These are phyloP conservation scores for Sugiyamaella marilandica DNA, from an alignment of 805 yeast species.

Conservation along the genomic window DNA sequence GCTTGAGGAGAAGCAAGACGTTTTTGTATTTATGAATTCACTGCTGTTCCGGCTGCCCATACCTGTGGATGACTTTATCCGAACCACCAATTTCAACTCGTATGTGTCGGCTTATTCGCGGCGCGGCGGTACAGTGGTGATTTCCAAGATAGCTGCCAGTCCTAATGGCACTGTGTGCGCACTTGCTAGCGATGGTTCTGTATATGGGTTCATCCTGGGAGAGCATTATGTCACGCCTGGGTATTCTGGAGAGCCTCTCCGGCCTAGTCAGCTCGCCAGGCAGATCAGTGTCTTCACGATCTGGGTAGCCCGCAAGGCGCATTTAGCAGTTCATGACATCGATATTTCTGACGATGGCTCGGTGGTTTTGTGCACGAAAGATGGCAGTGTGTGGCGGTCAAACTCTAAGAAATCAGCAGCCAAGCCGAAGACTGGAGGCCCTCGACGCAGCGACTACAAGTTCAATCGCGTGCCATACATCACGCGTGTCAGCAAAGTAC, in stretches of 20 bases:
- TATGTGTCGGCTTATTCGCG: conserved; percentile 17
- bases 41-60: conserved; percentile 48
- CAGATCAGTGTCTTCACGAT: conserved; percentile 15
- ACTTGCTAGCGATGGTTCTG: conserved; percentile 21
- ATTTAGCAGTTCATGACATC: conserved; percentile 58
- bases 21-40: conserved; percentile 56
- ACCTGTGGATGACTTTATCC: conserved; percentile 30
- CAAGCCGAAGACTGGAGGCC: conserved; percentile 28
- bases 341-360: conserved; percentile 68
- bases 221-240: conserved; percentile 16
- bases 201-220: conserved; percentile 23
- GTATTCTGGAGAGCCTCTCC: conserved; percentile 9
- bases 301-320: conserved; percentile 38
- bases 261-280: conserved; percentile 16
- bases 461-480: conserved; percentile 50
- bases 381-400: conserved; percentile 56
- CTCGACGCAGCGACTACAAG: conserved; percentile 40
- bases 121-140: conserved; percentile 7
- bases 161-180: conserved; percentile 23
- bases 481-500: conserved; percentile 57
- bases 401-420: conserved; percentile 25
- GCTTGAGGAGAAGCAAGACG: conserved; percentile 46
- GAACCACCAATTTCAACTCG: conserved; percentile 14
- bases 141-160: conserved; percentile 24
- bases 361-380: conserved; percentile 57